These are phyloP conservation scores for Casuarina cunninghamiana DNA, from an alignment of 306 rosid genomes.

Conservation along the genomic window DNA sequence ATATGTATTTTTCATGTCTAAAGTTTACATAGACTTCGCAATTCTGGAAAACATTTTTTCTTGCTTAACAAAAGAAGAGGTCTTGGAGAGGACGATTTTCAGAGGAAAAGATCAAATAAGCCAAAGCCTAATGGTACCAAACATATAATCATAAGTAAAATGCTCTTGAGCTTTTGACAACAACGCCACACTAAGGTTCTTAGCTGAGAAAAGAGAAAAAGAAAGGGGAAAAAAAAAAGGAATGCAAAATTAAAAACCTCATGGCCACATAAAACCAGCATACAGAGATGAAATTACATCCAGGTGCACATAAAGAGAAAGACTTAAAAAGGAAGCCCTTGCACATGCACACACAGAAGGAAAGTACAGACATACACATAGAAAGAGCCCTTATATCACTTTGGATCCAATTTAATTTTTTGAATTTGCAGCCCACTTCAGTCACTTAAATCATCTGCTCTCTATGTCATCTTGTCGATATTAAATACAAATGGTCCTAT, in stretches of 20 bases:
- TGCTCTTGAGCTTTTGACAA: too few relatives aligned
- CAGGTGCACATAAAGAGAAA: neutral
- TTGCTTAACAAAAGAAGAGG: neutral
- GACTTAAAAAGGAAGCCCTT: neutral
- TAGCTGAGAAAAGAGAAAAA: too few relatives aligned
- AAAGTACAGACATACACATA: neutral
- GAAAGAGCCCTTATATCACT: neutral
- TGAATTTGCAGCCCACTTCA: neutral
- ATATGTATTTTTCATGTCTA: too few relatives aligned
- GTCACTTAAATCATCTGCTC: neutral
- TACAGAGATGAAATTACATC: neutral
- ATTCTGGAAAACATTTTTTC: neutral
- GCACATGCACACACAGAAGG: neutral
- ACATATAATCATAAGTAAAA: too few relatives aligned
- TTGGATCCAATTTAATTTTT: neutral
- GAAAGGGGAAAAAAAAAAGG: too few relatives aligned
- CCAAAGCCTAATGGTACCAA: neutral
- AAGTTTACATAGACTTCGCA: neutral
- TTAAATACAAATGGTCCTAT: neutral
- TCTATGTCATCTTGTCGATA: neutral
- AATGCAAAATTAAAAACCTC: neutral
- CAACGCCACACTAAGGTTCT: too few relatives aligned
- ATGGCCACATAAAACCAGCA: neutral
- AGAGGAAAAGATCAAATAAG: too few relatives aligned
- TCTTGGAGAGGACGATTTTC: neutral